Evolutionary conservation across 228 moss, liverwort and hornwort genomes (phyloP).

Genomic region (Sphagnum fallax): DNA sequence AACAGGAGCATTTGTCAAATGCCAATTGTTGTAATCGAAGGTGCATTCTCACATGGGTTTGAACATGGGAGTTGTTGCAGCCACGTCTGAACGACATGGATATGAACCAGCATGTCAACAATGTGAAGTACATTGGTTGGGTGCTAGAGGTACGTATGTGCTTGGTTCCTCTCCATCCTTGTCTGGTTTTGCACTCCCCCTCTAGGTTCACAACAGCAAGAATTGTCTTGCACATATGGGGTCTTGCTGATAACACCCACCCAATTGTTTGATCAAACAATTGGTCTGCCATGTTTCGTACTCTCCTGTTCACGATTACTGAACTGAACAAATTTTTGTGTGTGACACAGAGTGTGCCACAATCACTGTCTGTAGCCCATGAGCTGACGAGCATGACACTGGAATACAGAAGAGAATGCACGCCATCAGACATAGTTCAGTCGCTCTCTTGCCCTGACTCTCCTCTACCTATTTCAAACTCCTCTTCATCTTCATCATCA

Average conservation of each 20-base stretch:
- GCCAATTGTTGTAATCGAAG: neutral
- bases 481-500: constrained; percentile 1
- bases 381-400: constrained; percentile 20
- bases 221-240: neutral
- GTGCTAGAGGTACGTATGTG: constrained; percentile 24
- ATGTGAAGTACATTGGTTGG: constrained; percentile 48
- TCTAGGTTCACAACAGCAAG: neutral
- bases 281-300: neutral
- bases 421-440: constrained; percentile 24
- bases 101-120: constrained; percentile 48
- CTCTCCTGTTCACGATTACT: neutral
- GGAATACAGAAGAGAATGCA: constrained; percentile 34
- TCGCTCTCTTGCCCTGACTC: constrained; percentile 21
- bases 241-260: too few relatives aligned
- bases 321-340: neutral
- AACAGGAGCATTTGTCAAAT: neutral
- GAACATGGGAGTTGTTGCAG: constrained; percentile 12
- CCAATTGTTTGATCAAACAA: neutral
- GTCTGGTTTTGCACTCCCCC: neutral
- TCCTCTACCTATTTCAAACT: neutral
- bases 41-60: neutral
- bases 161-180: neutral
- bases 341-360: constrained; percentile 24
- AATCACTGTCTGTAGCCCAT: constrained; percentile 11
- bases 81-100: constrained; percentile 31